phyloP scores from a whole-genome alignment of 139 green algal species.

The Deuterostichococcus epilithicus region DNA sequence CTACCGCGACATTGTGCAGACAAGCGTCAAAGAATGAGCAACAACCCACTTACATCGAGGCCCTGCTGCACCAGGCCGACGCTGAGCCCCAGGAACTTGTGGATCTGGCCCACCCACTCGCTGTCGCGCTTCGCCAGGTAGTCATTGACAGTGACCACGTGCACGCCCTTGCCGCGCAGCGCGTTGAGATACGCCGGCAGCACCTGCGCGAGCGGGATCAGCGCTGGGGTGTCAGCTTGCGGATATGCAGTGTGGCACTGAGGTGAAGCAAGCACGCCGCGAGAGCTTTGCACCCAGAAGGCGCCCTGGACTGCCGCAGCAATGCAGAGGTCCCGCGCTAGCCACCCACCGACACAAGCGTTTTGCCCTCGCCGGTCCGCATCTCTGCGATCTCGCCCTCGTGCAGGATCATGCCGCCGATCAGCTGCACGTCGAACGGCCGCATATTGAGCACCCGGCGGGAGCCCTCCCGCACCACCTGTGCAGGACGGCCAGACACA shows the following conservation, averaged over 20 bases:
- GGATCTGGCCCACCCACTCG: slow-evolving; percentile 96
- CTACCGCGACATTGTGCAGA: not conserved
- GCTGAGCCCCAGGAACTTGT: slow-evolving; percentile 88
- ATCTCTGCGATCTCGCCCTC: slow-evolving; percentile 96
- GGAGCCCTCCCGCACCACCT: slow-evolving; percentile 90
- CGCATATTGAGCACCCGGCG: slow-evolving; percentile 89
- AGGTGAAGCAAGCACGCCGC: no score
- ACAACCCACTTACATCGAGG: slow-evolving; percentile 11
- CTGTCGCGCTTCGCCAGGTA: slow-evolving; percentile 93
- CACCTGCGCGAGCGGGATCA: slow-evolving; percentile 24
- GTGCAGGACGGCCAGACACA: not conserved
- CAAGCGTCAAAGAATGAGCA: not conserved
- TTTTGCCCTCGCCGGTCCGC: slow-evolving; percentile 97
- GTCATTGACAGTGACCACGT: slow-evolving; percentile 99
- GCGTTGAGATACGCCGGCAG: slow-evolving; percentile 97
- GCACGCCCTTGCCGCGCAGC: slow-evolving; percentile 86
- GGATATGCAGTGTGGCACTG: no score
- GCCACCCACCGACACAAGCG: slow-evolving; percentile 70
- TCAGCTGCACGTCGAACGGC: slow-evolving; percentile 98
- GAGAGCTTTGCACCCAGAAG: no score
- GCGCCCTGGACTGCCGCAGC: no score
- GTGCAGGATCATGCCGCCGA: slow-evolving; percentile 95
- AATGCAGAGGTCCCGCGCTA: no score
- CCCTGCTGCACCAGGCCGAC: slow-evolving; percentile 81
- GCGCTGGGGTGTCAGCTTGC: no score